These are phyloP conservation scores for Cercospora brassicicola DNA, from an alignment of 2,329 filamentous ascomycete species.

Conservation along the genomic window DNA sequence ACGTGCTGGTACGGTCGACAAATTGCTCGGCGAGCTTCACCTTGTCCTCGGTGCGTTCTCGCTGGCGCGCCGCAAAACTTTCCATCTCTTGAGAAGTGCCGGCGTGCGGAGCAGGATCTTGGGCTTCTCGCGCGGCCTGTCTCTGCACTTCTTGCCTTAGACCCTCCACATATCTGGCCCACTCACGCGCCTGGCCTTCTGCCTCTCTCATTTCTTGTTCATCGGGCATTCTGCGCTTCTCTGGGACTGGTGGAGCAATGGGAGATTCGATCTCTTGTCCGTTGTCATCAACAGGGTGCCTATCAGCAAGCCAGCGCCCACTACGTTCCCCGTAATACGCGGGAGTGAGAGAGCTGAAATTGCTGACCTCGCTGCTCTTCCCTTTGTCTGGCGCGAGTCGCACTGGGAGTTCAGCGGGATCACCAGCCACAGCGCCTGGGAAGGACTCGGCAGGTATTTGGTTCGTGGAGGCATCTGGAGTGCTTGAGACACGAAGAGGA, in stretches of 20 bases:
- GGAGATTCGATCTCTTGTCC: background rate
- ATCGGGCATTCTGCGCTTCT: background rate
- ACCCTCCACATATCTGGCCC: conserved; percentile 3
- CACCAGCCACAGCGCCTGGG: background rate
- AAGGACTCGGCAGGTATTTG: background rate
- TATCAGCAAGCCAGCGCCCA: background rate
- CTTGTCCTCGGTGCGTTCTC: conserved; percentile 4
- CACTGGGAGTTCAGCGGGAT: background rate
- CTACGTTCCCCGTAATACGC: background rate
- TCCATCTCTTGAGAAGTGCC: conserved; percentile 11
- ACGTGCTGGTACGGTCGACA: conserved; percentile 12
- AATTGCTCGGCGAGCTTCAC: conserved; percentile 3
- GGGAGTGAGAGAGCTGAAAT: conserved; percentile 5
- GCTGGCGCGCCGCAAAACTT: background rate
- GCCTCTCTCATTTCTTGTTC: background rate
- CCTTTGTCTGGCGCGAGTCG: background rate
- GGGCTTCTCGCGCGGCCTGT: background rate
- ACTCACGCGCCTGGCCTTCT: background rate
- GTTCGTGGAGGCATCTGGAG: background rate
- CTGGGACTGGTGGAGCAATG: background rate
- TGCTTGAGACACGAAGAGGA: conserved; percentile 3
- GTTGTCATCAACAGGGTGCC: background rate
- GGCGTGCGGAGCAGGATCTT: background rate
- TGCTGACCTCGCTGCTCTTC: background rate
- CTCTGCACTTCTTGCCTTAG: conserved; percentile 2